Conservation (phyloP, 1,284 basidiomycete species). For the Cryptococcus maquisensis region DNA sequence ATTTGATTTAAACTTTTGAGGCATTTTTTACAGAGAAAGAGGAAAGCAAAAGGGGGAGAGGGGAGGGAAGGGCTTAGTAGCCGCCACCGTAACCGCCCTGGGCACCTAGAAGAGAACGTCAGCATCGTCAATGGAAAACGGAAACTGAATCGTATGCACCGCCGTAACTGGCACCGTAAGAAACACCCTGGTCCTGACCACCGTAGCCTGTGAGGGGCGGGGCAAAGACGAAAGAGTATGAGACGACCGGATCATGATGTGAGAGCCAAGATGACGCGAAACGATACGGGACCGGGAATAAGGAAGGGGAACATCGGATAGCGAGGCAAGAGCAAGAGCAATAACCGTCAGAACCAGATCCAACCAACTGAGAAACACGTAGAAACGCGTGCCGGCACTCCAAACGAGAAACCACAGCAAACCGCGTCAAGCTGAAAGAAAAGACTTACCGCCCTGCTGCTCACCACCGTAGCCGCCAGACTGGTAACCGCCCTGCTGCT, state of each 20-base stretch:
- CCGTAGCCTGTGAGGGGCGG: neutral
- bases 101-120: neutral
- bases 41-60: neutral
- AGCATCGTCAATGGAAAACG: neutral
- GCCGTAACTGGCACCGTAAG: neutral
- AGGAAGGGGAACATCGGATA: too few species aligned
- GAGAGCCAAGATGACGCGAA: too few species aligned
- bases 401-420: neutral
- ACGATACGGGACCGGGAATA: neutral
- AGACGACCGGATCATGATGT: too few species aligned
- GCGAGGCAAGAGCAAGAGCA: too few species aligned
- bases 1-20: neutral
- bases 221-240: neutral
- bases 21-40: neutral
- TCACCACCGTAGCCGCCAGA: slow-evolving; percentile 7
- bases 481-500: slow-evolving; percentile 2
- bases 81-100: slow-evolving; percentile 12
- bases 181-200: neutral
- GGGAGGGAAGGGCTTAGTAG: neutral
- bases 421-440: neutral
- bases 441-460: slow-evolving; percentile 14
- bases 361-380: neutral
- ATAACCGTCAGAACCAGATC: neutral
- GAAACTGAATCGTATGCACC: neutral
- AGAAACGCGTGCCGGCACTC: neutral